phyloP scores from a whole-genome alignment of 129 eudicot species.

The Glebionis coronaria region DNA sequence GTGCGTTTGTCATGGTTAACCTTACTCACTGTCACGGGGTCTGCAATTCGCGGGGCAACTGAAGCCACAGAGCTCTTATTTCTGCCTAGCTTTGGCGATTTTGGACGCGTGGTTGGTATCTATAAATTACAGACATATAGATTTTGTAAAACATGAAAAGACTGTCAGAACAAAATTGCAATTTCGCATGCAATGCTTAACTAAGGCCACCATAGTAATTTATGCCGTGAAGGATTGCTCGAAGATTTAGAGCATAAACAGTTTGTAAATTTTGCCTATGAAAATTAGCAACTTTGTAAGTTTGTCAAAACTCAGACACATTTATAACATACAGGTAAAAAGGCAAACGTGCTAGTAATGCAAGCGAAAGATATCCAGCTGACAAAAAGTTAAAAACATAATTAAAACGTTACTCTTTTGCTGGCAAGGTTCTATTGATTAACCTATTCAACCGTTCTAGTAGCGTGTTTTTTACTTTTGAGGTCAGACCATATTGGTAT shows the following conservation, averaged over 20 bases:
- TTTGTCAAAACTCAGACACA: too few species aligned
- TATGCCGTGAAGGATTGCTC: background rate
- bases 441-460: background rate
- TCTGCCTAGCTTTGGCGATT: conserved; percentile 41
- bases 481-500: too few species aligned
- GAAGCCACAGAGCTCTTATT: conserved; percentile 29
- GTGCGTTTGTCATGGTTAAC: conserved; percentile 16
- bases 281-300: too few species aligned
- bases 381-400: too few species aligned
- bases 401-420: too few species aligned
- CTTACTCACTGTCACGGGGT: conserved; percentile 14
- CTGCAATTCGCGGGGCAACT: conserved; percentile 15
- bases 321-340: too few species aligned
- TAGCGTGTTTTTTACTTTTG: too few species aligned
- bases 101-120: conserved; percentile 35
- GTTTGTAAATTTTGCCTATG: too few species aligned
- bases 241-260: background rate
- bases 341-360: too few species aligned
- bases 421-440: background rate
- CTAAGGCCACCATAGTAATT: conserved; percentile 11
- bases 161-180: conserved; percentile 1
- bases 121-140: background rate
- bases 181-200: background rate
- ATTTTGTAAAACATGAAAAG: background rate
- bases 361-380: too few species aligned